Evolutionary conservation across 768 basidiomycete species (phyloP).

Genomic region (Terana coerulea): DNA sequence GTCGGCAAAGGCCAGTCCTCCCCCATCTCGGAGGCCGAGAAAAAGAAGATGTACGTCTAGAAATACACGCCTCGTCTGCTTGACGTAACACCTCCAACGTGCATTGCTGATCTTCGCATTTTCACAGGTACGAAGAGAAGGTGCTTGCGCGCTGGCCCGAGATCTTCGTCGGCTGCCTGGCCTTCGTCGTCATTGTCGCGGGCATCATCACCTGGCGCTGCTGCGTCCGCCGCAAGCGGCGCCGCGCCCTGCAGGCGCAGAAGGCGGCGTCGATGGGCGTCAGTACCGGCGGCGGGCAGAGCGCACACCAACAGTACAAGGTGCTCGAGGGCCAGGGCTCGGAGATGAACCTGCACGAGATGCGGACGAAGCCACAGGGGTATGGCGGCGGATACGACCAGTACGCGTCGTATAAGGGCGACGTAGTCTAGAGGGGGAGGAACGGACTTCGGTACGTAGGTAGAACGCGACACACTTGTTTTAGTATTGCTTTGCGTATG

Average conservation of each 20-base stretch:
- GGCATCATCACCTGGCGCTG: slow-evolving; percentile 29
- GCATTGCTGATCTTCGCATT: neutral
- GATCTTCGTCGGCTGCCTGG: slow-evolving; percentile 30
- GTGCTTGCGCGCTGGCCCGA: slow-evolving; percentile 29
- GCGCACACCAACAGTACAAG: slow-evolving; percentile 3
- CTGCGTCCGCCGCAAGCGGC: slow-evolving; percentile 22
- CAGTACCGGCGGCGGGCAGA: neutral
- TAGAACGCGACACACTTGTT: no score
- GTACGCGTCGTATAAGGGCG: slow-evolving; percentile 2
- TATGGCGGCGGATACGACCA: slow-evolving; percentile 3
- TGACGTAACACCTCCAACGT: no score
- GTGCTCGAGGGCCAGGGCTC: slow-evolving; percentile 7
- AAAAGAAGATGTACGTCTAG: slow-evolving; percentile 25
- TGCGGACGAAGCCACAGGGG: slow-evolving; percentile 9
- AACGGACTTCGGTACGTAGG: no score
- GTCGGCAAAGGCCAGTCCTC: slow-evolving; percentile 54
- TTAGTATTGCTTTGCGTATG: no score
- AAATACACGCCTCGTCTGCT: neutral
- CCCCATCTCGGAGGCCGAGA: slow-evolving; percentile 39
- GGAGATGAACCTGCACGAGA: slow-evolving; percentile 8
- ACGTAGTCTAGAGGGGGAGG: no score
- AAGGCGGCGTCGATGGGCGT: slow-evolving; percentile 15
- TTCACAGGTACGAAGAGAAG: slow-evolving; percentile 24
- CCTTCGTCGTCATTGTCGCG: slow-evolving; percentile 23
- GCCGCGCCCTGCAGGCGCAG: slow-evolving; percentile 1